Evolutionary conservation across 306 rosid species (phyloP), one percentile per base, ranked within the genome.

Genomic region (Trifolium repens): DNA sequence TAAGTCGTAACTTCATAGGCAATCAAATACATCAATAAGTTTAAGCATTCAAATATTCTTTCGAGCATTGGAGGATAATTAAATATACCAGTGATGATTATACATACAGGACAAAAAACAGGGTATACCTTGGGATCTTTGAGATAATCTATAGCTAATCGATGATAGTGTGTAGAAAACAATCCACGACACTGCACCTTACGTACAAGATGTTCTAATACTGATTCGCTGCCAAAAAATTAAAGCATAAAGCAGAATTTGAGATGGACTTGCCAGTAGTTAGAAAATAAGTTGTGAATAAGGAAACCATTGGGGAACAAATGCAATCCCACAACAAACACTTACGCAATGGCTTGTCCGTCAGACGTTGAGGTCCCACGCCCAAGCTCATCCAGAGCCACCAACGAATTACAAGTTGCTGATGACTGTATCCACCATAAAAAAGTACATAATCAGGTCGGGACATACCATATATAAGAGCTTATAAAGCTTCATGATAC

Each of bases 331-430:
- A 76, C 19, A 71, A 63, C 30, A 63, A 55, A 78, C 62, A 78
- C 98, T 74, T 79, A 89, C 98, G 97, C 99, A 86, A 94, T 92
- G 82, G 99, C 99, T 82, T 94, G 97, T 65, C 98, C 99, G 82
- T 94, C 99, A 40, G 99, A 90, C 80, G 99, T 94, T 76, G 97
- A 88, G 34, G 99, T 94, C 69, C 99, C 99, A 55, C 99, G 97
- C 62, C 99, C 99, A 84, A 94, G 99, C 79, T 94, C 99, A 87
- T 92, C 99, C 78, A 92, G 75, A 30, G 92, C 85, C 78, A 81
- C 96, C 87, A 94, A 84, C 42, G 99, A 94, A 81, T 90, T 89
- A 47, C 72, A 52, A 57, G 97, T 90, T 66, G 98, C 97, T 3
- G 96, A 94, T 7, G 90, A 85, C 99, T 94, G 80, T 67, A 81